Conservation (phyloP, 2,329 filamentous ascomycete genomes). For the Mariannaea sp. region DNA sequence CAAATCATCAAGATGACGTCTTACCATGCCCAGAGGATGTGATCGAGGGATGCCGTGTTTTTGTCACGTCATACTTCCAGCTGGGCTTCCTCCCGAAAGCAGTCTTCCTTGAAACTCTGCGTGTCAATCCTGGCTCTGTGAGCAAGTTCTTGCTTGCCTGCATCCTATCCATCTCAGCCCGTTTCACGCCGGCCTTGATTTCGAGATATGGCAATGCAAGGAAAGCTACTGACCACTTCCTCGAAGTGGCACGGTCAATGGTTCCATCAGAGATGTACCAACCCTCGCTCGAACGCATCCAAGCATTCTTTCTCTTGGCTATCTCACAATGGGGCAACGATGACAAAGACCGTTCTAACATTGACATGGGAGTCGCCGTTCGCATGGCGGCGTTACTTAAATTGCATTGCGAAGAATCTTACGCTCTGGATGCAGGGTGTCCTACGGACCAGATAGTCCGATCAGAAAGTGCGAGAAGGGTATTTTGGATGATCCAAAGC, state of each 20-base stretch:
- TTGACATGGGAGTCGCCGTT: conserved; percentile 47
- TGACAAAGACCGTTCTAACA: conserved; percentile 39
- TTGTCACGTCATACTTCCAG: conserved; percentile 40
- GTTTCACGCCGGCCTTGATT: conserved; percentile 39
- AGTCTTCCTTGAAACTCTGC: conserved; percentile 38
- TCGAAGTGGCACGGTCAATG: conserved; percentile 32
- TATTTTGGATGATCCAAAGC: conserved; percentile 46
- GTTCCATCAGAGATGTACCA: conserved; percentile 38
- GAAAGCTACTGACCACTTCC: conserved; percentile 38
- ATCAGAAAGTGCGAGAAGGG: conserved; percentile 42
- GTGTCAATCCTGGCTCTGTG: conserved; percentile 23
- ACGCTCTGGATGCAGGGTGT: conserved; percentile 33
- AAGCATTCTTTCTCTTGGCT: conserved; percentile 41
- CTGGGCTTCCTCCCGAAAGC: conserved; percentile 42
- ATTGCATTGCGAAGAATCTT: conserved; percentile 46
- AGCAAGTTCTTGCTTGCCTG: conserved; percentile 39
- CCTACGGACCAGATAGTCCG: conserved; percentile 39
- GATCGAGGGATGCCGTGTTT: conserved; percentile 36
- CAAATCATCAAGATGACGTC: conserved; percentile 3
- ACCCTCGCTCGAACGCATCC: conserved; percentile 37
- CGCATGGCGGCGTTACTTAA: conserved; percentile 43
- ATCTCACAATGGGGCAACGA: conserved; percentile 44
- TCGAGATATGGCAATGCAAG: conserved; percentile 30
- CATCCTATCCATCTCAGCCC: conserved; percentile 40
- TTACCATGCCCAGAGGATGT: conserved; percentile 36